Conservation (phyloP, 352 stramenopile genomes). For the Phytophthora megakarya region DNA sequence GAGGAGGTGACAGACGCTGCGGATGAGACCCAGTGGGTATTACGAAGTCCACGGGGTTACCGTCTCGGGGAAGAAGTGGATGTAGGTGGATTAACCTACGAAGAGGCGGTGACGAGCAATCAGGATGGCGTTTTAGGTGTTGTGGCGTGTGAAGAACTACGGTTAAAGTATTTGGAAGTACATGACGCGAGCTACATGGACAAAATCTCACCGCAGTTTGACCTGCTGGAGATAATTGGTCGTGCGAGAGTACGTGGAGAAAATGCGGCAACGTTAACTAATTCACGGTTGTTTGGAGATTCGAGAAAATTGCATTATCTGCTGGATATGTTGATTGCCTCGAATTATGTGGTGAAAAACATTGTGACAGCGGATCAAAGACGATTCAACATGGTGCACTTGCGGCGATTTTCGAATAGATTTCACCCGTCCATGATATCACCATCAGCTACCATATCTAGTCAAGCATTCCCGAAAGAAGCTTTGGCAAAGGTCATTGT, state of each 20-base stretch:
- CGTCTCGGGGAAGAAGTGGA: conserved; percentile 66
- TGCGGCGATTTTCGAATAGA: conserved; percentile 60
- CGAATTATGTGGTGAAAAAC: conserved; percentile 72
- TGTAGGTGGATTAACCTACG: conserved; percentile 52
- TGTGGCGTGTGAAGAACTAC: conserved; percentile 68
- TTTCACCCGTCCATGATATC: conserved; percentile 81
- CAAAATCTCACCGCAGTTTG: conserved; percentile 69
- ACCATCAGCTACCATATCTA: conserved; percentile 50
- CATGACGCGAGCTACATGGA: conserved; percentile 59
- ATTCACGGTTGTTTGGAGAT: conserved; percentile 66
- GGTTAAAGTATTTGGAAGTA: conserved; percentile 74
- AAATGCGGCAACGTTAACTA: conserved; percentile 63
- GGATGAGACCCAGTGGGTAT: conserved; percentile 55
- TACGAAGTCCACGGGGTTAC: conserved; percentile 69
- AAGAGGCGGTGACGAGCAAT: conserved; percentile 55
- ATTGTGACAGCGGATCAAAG: conserved; percentile 70
- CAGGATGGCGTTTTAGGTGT: conserved; percentile 62
- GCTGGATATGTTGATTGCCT: conserved; percentile 75
- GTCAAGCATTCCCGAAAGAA: conserved; percentile 67
- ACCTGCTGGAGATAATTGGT: conserved; percentile 81
- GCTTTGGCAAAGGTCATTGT: conserved; percentile 64
- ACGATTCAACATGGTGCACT: conserved; percentile 85
- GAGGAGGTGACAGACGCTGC: conserved; percentile 25
- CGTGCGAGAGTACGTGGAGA: conserved; percentile 58
- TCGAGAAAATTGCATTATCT: conserved; percentile 81